Evolutionary conservation across 2,329 filamentous ascomycete genomes (phyloP).

Genomic region (Ciborinia camelliae): DNA sequence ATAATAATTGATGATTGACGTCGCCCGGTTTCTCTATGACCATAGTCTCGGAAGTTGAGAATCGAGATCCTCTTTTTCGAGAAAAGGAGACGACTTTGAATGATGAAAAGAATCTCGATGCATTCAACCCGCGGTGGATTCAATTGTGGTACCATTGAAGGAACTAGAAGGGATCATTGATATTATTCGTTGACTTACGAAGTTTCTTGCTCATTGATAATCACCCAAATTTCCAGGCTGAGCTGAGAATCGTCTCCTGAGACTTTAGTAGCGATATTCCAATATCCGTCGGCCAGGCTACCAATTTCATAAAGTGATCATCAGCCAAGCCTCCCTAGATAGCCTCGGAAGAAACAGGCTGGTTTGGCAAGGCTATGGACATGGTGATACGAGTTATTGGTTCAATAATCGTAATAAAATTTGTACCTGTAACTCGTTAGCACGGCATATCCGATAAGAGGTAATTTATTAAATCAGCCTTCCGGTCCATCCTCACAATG

Average conservation of each 20-base stretch:
- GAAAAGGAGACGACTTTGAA: not conserved
- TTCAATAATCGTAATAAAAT: not conserved
- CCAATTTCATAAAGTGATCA: slow-evolving; percentile 6
- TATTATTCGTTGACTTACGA: not conserved
- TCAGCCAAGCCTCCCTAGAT: slow-evolving; percentile 6
- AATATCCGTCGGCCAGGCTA: slow-evolving; percentile 13
- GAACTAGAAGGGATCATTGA: not conserved
- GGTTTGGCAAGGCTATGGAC: slow-evolving; percentile 10
- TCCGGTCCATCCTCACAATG: not conserved
- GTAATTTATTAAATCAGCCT: not conserved
- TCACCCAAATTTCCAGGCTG: slow-evolving; percentile 6
- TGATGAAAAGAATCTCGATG: slow-evolving; percentile 1
- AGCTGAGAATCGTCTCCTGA: slow-evolving; percentile 15
- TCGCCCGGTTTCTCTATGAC: not conserved
- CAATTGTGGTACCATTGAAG: not conserved
- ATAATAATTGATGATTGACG: not conserved
- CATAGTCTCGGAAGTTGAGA: not conserved
- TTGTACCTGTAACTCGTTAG: not conserved
- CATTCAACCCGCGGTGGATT: not conserved
- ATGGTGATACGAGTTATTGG: slow-evolving; percentile 10
- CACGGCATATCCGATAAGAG: not conserved
- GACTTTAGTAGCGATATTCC: slow-evolving; percentile 6
- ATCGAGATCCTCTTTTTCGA: not conserved
- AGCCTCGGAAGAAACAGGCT: not conserved
- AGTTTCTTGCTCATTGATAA: not conserved